These are phyloP conservation scores for Myrmaecium sp. DNA, from an alignment of 2,329 filamentous ascomycete genomes.

Conservation along the genomic window DNA sequence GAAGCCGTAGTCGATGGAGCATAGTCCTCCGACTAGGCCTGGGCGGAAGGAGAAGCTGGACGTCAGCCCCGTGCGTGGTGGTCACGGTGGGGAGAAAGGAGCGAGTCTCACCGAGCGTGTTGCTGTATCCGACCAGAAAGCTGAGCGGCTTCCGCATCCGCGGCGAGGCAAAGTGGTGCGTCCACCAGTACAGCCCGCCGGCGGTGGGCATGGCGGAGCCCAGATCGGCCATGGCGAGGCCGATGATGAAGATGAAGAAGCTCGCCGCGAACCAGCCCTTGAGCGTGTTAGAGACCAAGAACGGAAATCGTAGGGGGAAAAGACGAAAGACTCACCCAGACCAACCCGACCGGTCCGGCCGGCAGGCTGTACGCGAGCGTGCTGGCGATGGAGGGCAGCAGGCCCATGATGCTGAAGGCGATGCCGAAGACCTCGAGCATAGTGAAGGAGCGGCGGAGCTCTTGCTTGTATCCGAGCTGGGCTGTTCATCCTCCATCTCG, in stretches of 20 bases:
- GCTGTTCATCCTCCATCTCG: slow-evolving; percentile 6
- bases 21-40: slow-evolving; percentile 42
- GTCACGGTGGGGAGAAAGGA: too few species aligned
- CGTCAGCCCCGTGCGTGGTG: too few species aligned
- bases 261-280: slow-evolving; percentile 41
- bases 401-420: slow-evolving; percentile 35
- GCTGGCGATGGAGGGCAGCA: slow-evolving; percentile 43
- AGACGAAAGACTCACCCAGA: slow-evolving; percentile 31
- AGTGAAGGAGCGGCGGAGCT: slow-evolving; percentile 43
- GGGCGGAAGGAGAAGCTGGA: too few species aligned
- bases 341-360: slow-evolving; percentile 42
- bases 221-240: slow-evolving; percentile 37
- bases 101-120: slow-evolving; percentile 36
- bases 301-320: slow-evolving; percentile 1
- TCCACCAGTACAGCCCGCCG: slow-evolving; percentile 43
- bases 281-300: slow-evolving; percentile 2
- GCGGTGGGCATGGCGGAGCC: slow-evolving; percentile 36
- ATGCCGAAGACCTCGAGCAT: slow-evolving; percentile 41
- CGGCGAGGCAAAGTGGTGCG: slow-evolving; percentile 40
- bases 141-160: slow-evolving; percentile 39
- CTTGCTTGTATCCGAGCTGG: slow-evolving; percentile 35
- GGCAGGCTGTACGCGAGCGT: slow-evolving; percentile 42
- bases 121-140: slow-evolving; percentile 44
- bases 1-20: slow-evolving; percentile 43
- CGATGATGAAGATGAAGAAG: slow-evolving; percentile 40